Base-by-base conservation (phyloP, 805 yeast species). In the Yarrowia porcina region DNA sequence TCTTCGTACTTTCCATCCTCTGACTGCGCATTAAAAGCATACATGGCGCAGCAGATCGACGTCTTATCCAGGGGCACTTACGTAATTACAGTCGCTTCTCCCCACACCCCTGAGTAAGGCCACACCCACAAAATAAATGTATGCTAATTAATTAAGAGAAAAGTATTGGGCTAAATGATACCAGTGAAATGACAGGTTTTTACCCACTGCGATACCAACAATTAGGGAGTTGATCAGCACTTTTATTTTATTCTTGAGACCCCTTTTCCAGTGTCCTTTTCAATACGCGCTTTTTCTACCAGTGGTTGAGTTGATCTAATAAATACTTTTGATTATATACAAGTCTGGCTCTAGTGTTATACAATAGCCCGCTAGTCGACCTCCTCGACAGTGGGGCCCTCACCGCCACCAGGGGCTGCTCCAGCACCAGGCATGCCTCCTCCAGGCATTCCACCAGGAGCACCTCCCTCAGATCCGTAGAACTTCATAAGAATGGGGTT, bases 381-480 rank as follows among this genome's bases (percentile, higher is more conserved):
- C n/a, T n/a, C n/a, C n/a, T n/a, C n/a, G n/a, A n/a, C n/a, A n/a
- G n/a, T n/a, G n/a, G n/a, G n/a, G n/a, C n/a, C n/a, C n/a, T n/a
- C n/a, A n/a, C n/a, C n/a, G n/a, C n/a, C n/a, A n/a, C n/a, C n/a
- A n/a, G 45, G 45, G 45, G 45, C 45, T 15, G 45, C 45, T 41
- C 45, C 45, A 23, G 45, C 35, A 9, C 52, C 52, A 23, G 76
- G 45, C 45, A 41, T 41, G 28, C 45, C 45, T 41, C 45, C 45
- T 41, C 28, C 83, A 70, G 85, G 82, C 70, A 81, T 82, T 67
- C 81, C 85, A 69, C 82, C 83, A 71, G 84, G 84, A 65, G 82
- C 83, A 64, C 79, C 85, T 71, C 84, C 84, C 65, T 41, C 45
- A 23, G 45, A 17, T 15, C 45, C 45, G 30, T 41, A 41, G 28